A percentile compares a stretch with the other conserved stretches of the same genome.
Evolutionary conservation across 257 asterid species (phyloP).

Genomic region (Nicotiana undulata): DNA sequence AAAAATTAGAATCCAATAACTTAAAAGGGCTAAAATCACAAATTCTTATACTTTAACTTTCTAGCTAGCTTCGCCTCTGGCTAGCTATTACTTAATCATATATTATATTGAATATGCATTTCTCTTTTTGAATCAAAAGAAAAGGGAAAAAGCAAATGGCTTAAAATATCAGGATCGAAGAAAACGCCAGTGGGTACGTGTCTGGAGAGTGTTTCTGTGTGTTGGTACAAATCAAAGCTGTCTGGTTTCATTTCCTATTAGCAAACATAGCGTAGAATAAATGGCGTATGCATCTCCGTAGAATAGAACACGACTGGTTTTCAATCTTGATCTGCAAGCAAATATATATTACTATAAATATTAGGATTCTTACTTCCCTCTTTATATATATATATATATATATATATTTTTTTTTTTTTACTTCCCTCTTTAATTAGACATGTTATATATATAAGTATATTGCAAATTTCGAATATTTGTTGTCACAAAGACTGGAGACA

Average conservation of each 20-base stretch:
- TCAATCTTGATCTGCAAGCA: background rate
- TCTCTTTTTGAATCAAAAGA: background rate
- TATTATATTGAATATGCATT: background rate
- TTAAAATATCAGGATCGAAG: background rate
- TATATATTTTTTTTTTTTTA: no score
- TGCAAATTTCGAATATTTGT: background rate
- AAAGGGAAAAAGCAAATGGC: background rate
- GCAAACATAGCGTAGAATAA: background rate
- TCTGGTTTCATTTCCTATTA: constrained; percentile 5
- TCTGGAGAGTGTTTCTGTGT: background rate
- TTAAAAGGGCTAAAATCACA: no score
- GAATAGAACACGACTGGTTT: constrained; percentile 3
- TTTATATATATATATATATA: background rate
- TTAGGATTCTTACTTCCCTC: background rate
- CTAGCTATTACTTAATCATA: background rate
- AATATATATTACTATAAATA: background rate
- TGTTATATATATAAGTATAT: background rate
- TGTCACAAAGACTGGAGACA: background rate
- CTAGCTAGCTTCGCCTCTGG: no score
- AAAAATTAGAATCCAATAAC: no score
- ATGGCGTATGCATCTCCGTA: background rate
- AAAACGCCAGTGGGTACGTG: background rate
- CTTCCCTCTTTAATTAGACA: background rate
- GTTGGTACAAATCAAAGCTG: constrained; percentile 5
- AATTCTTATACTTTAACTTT: no score